A percentile compares a stretch with the other conserved stretches of the same genome.
These are phyloP conservation scores for Lotmaria passim DNA, from an alignment of 208 protist species.

Conservation along the genomic window DNA sequence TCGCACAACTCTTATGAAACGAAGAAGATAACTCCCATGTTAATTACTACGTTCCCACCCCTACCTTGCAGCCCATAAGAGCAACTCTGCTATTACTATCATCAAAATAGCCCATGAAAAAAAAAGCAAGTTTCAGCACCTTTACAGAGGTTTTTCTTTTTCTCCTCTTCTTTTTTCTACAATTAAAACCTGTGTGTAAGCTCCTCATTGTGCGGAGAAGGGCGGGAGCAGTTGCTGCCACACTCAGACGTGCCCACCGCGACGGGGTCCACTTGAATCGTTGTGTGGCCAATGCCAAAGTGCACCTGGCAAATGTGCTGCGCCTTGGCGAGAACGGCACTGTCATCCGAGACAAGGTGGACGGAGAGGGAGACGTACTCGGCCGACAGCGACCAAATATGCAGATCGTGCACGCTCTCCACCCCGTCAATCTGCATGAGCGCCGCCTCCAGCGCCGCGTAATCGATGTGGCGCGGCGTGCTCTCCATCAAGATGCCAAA, in stretches of 20 bases:
- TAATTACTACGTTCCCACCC: background rate
- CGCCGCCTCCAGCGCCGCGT: constrained; percentile 47
- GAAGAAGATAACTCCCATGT: background rate
- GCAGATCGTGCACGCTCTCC: constrained; percentile 84
- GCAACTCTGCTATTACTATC: no score
- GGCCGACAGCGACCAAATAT: constrained; percentile 89
- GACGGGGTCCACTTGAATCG: constrained; percentile 87
- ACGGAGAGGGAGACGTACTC: constrained; percentile 82
- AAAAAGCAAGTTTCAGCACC: no score
- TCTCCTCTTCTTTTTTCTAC: no score
- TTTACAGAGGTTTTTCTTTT: no score
- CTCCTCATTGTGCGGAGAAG: constrained; percentile 1
- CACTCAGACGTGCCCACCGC: constrained; percentile 38
- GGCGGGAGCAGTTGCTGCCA: constrained; percentile 29
- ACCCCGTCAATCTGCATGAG: constrained; percentile 72
- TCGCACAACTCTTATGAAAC: background rate
- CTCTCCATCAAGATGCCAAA: constrained; percentile 91
- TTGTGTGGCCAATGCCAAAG: constrained; percentile 86
- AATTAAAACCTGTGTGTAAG: background rate
- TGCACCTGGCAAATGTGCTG: constrained; percentile 56
- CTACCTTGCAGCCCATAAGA: background rate
- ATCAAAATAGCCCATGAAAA: no score
- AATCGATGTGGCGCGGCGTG: constrained; percentile 77
- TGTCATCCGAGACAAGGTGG: constrained; percentile 72
- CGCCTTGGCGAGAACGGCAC: constrained; percentile 58